Evolutionary conservation across 2,329 filamentous ascomycete genomes (phyloP), one percentile per base, ranked within the genome.

Genomic region (Grosmannia serpens): DNA sequence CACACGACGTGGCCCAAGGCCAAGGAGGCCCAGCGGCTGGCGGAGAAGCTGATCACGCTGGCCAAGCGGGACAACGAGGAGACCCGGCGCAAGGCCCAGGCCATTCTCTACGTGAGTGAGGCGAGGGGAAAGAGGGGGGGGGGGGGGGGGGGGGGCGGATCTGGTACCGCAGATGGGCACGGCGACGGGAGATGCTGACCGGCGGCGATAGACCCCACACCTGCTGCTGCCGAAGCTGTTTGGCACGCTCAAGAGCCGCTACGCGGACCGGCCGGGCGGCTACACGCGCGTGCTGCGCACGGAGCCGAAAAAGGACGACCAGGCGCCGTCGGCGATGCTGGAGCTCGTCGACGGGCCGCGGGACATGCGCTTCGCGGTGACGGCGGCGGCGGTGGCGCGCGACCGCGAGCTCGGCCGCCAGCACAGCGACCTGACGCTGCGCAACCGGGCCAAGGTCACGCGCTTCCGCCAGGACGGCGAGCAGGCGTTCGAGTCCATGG

Each of bases 1-100:
- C 85, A 87, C 63, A 99, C 94, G 55, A 96, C 94, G 75, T 96
- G 88, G 81, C 86, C 87, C 71, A 97, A 97, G 76, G 94, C 94
- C 53, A 99, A 97, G 75, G 94, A 99, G 77, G 89, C 94, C 24
- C 94, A 99, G 75, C 82, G 89, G 50, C 73, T 97, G 65, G 94
- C 91, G 9, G 94, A 99, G 70, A 95, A 95, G 77, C 78, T 97
- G 65, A 91, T 99, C 67, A 96, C 91, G 5, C 73, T 96, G 66
- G 92, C 89, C 24, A 99, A 97, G 81, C 88, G 86, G 75, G 90
- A 96, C 71, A 95, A 92, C 47, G 86, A 91, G 68, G 88, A 89
- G 24, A 87, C 86, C 61, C 81, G 83, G 70, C 80, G 84, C 69
- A 83, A 82, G 65, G 92, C 91, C n/a, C 76, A 86, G 67, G 83